Conservation (phyloP, 192 early-diverging fungal species). For the Dispira simplex region DNA sequence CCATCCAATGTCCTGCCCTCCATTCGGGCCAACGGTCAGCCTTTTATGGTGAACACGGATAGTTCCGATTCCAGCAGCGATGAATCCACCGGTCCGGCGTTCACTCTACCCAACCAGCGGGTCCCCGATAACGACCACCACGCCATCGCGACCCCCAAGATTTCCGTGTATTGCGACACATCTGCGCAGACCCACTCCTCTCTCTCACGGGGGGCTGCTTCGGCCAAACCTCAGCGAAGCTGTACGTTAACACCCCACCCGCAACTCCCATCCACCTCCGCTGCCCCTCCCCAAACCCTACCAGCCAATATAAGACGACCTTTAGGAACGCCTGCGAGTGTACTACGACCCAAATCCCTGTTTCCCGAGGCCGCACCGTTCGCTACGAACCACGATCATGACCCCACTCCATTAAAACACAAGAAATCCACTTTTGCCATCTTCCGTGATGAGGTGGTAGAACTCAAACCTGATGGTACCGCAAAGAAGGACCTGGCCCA, state of each 20-base stretch:
- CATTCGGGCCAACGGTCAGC: too few relatives aligned
- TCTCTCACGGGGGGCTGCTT: too few relatives aligned
- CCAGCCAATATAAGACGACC: neutral
- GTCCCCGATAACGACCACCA: too few relatives aligned
- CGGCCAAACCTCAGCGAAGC: too few relatives aligned
- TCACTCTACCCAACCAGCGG: too few relatives aligned
- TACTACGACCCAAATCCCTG: slow-evolving; percentile 3
- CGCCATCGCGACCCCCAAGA: neutral
- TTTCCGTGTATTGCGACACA: slow-evolving; percentile 5
- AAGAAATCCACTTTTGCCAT: slow-evolving; percentile 2
- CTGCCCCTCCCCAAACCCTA: neutral
- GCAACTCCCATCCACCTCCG: too few relatives aligned
- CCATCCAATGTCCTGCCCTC: too few relatives aligned
- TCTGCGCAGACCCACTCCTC: neutral
- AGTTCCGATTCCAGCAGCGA: too few relatives aligned
- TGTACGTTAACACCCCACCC: too few relatives aligned
- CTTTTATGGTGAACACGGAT: too few relatives aligned
- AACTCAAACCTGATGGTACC: neutral
- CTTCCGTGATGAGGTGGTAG: slow-evolving; percentile 6
- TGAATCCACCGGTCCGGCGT: too few relatives aligned
- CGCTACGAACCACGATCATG: neutral
- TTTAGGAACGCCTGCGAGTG: neutral
- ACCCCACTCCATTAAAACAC: slow-evolving; percentile 3
- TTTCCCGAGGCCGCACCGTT: neutral
- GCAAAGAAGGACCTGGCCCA: neutral